Percentiles rank a stretch among this genome's conserved stretches.
phyloP scores from a whole-genome alignment of 163 green algal genomes.

The Volvox carteri region DNA sequence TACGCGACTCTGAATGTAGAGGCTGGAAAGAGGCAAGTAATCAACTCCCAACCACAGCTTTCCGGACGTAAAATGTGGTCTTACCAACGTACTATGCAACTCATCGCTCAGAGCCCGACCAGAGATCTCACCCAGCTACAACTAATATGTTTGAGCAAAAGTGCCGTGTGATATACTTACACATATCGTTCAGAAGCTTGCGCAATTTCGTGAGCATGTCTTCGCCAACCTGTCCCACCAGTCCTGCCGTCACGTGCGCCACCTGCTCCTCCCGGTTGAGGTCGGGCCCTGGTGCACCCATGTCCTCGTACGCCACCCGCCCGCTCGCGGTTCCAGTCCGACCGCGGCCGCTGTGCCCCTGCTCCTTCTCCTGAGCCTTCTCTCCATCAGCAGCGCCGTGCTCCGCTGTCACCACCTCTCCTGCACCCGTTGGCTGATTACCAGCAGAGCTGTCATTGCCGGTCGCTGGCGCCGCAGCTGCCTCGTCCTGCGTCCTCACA shows the following conservation, averaged over 20 bases:
- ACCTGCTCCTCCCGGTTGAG: slow-evolving; percentile 5
- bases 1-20: too few relatives aligned
- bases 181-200: slow-evolving; percentile 51
- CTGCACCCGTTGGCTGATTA: too few relatives aligned
- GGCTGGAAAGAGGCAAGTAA: too few relatives aligned
- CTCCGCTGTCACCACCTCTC: not conserved
- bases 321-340: not conserved
- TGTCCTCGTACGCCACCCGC: slow-evolving; percentile 34
- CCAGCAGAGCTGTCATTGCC: not conserved
- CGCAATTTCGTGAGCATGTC: slow-evolving; percentile 32
- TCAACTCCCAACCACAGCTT: too few relatives aligned
- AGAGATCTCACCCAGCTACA: too few relatives aligned
- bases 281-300: slow-evolving; percentile 3
- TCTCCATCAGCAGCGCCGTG: not conserved
- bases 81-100: too few relatives aligned
- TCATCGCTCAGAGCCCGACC: too few relatives aligned
- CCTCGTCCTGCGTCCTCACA: slow-evolving; percentile 7
- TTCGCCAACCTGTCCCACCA: slow-evolving; percentile 12
- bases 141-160: too few relatives aligned
- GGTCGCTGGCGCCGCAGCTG: not conserved
- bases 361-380: slow-evolving; percentile 9
- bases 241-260: slow-evolving; percentile 42
- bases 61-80: too few relatives aligned
- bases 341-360: not conserved
- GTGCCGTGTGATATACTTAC: too few relatives aligned